Evolutionary conservation across 257 asterid genomes (phyloP).

Genomic region (Solanum megistacrolobum): DNA sequence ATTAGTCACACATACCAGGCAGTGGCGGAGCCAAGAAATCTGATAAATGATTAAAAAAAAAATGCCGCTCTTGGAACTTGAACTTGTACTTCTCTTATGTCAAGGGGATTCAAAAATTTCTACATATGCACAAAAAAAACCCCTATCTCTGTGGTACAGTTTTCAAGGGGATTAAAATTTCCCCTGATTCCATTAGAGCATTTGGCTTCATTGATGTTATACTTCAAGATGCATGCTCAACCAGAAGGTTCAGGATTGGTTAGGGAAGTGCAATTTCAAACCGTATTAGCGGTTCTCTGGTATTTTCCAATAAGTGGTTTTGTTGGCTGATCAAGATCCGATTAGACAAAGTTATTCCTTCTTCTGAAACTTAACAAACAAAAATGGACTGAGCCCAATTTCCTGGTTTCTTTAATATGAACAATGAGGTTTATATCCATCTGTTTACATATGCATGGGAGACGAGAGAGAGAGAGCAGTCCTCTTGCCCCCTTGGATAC

Average conservation of each 20-base stretch:
- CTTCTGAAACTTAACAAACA: not conserved
- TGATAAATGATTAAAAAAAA: not conserved
- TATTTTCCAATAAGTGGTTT: not conserved
- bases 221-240: not conserved
- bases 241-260: not conserved
- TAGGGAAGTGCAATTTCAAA: not conserved
- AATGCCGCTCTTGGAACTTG: not conserved
- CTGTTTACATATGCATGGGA: not conserved
- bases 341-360: not conserved
- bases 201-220: not conserved
- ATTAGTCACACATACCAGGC: not conserved
- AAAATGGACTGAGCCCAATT: not conserved
- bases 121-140: not conserved
- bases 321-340: not conserved
- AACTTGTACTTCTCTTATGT: not conserved
- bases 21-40: not conserved
- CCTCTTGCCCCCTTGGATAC: not conserved
- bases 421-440: not conserved
- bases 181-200: not conserved
- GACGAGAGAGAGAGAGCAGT: not conserved
- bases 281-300: not conserved
- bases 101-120: not conserved
- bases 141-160: not conserved
- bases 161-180: not conserved
- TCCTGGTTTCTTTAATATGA: not conserved